Percentiles rank a stretch among this genome's conserved stretches.
These are phyloP conservation scores for Rhodotorula glutinis DNA, from an alignment of 1,284 basidiomycete species.

Conservation along the genomic window DNA sequence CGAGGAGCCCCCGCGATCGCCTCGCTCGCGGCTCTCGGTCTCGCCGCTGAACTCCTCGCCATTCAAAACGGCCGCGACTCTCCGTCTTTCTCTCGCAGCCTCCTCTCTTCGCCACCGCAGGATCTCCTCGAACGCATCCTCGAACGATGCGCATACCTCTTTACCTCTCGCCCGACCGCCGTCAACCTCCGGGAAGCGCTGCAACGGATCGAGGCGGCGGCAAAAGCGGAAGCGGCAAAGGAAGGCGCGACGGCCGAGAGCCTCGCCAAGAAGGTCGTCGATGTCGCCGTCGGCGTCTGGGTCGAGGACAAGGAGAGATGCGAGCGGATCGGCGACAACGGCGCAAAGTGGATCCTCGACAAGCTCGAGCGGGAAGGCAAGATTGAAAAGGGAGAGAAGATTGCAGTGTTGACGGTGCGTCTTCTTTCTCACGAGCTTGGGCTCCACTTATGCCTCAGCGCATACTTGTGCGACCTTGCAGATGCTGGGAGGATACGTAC, in stretches of 20 bases:
- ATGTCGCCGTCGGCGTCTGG: slow-evolving; percentile 59
- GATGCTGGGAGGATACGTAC: too few species aligned
- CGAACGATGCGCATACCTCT: slow-evolving; percentile 66
- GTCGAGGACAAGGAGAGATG: slow-evolving; percentile 81
- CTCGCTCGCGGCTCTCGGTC: slow-evolving; percentile 74
- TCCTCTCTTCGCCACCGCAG: slow-evolving; percentile 54
- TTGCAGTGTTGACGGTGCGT: slow-evolving; percentile 69
- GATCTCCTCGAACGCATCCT: slow-evolving; percentile 58
- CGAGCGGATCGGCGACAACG: slow-evolving; percentile 72
- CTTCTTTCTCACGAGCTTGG: too few species aligned
- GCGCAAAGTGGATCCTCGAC: slow-evolving; percentile 76
- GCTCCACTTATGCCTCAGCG: too few species aligned
- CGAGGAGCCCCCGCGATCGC: slow-evolving; percentile 92
- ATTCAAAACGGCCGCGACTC: slow-evolving; percentile 48
- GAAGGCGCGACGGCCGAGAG: slow-evolving; percentile 49
- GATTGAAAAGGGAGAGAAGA: slow-evolving; percentile 50
- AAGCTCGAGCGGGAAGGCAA: slow-evolving; percentile 53
- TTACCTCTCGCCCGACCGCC: slow-evolving; percentile 84
- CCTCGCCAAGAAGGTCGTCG: slow-evolving; percentile 61
- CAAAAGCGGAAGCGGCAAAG: slow-evolving; percentile 12
- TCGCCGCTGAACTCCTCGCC: slow-evolving; percentile 58
- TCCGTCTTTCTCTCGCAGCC: slow-evolving; percentile 54
- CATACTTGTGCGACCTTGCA: too few species aligned
- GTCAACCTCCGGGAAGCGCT: slow-evolving; percentile 85
- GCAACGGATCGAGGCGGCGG: slow-evolving; percentile 58